These are phyloP conservation scores for Paramarasmius palmivorus DNA, from an alignment of 1,284 basidiomycete genomes.

Conservation along the genomic window DNA sequence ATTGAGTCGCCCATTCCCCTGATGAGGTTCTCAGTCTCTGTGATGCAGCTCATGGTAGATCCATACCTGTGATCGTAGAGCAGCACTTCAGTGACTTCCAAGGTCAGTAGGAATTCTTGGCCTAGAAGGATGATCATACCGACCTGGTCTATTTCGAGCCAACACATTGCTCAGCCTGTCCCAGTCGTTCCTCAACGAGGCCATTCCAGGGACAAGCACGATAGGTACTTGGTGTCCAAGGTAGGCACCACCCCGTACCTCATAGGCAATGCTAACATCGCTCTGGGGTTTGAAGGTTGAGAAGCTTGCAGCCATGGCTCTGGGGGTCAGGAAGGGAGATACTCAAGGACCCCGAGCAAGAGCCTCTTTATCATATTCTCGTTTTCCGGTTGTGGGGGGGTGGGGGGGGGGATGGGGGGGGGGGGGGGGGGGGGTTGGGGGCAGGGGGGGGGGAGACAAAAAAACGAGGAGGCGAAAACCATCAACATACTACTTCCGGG, in stretches of 20 bases:
- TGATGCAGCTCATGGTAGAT: background rate
- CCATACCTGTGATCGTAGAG: constrained; percentile 32
- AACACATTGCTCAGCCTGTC: constrained; percentile 28
- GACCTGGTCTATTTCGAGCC: constrained; percentile 31
- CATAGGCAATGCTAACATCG: background rate
- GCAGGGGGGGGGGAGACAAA: background rate
- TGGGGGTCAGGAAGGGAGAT: background rate
- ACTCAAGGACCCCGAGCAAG: background rate
- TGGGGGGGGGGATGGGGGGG: too few species aligned
- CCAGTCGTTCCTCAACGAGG: constrained; percentile 31
- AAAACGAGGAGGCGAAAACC: background rate
- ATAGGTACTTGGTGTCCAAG: constrained; percentile 24
- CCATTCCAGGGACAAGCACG: constrained; percentile 36
- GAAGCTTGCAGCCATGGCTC: background rate
- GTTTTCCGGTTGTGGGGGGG: background rate
- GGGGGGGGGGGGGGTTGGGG: too few species aligned
- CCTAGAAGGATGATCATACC: background rate
- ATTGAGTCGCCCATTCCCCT: constrained; percentile 42
- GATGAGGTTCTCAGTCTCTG: background rate
- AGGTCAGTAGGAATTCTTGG: too few species aligned
- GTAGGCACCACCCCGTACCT: background rate
- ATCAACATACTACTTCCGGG: background rate
- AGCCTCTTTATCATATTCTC: background rate
- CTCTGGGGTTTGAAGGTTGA: background rate
- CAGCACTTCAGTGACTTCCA: too few species aligned